Conservation (phyloP, 2,329 filamentous ascomycete genomes). For the Onygena corvina region DNA sequence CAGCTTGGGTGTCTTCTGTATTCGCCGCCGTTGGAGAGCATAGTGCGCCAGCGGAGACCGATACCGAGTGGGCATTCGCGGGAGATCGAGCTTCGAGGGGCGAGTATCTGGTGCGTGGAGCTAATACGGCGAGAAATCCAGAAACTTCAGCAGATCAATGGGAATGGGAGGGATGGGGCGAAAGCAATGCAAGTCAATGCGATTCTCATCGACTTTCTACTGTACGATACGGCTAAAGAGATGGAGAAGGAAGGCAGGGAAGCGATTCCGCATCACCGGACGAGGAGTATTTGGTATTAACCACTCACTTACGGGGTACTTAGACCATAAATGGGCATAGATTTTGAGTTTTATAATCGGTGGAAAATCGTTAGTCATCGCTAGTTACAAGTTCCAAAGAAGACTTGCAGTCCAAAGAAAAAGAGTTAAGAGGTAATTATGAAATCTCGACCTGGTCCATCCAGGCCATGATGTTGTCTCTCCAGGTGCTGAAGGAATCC, state of each 20-base stretch:
- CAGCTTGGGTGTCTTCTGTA: constrained; percentile 72
- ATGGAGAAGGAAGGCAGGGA: constrained; percentile 50
- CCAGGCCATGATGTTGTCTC: constrained; percentile 30
- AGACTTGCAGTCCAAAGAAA: not conserved
- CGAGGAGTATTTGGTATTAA: constrained; percentile 88
- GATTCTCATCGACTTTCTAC: constrained; percentile 89
- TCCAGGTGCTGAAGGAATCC: constrained; percentile 35
- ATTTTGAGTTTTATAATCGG: too few relatives aligned
- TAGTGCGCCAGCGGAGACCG: constrained; percentile 52
- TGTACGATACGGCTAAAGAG: constrained; percentile 91
- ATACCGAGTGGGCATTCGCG: constrained; percentile 62
- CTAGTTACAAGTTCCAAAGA: too few relatives aligned
- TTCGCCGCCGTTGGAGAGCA: constrained; percentile 62
- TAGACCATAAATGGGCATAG: too few relatives aligned
- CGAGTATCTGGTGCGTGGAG: constrained; percentile 94
- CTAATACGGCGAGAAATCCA: constrained; percentile 68
- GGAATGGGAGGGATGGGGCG: constrained; percentile 7
- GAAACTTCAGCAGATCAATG: constrained; percentile 8
- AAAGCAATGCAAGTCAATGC: constrained; percentile 55
- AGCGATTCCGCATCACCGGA: constrained; percentile 68
- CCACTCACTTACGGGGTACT: too few relatives aligned
- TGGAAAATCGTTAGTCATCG: too few relatives aligned
- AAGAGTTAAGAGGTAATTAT: not conserved
- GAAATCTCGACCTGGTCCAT: constrained; percentile 25
- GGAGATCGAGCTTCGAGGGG: constrained; percentile 82